Conservation (phyloP, 2,329 filamentous ascomycete genomes). For the Ascochyta rabiei region DNA sequence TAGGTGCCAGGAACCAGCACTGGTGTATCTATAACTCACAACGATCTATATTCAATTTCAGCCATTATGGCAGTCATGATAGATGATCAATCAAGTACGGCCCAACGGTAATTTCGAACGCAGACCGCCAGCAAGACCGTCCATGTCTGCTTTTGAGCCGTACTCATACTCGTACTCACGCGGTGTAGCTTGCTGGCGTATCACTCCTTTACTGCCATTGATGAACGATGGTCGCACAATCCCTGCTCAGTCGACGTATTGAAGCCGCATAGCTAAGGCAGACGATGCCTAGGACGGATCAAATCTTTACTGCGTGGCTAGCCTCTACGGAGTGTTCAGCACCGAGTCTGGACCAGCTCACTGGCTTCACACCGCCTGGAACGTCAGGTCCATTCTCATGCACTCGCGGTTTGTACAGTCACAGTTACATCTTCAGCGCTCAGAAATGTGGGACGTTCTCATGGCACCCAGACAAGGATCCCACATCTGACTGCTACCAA, state of each 20-base stretch:
- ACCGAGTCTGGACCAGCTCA: neutral
- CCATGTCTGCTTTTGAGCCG: neutral
- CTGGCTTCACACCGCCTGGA: neutral
- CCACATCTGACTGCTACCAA: neutral
- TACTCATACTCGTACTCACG: neutral
- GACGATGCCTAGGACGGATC: constrained; percentile 5
- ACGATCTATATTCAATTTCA: neutral
- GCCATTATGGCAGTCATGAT: constrained; percentile 9
- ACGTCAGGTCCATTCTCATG: neutral
- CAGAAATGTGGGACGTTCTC: neutral
- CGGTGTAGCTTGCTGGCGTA: neutral
- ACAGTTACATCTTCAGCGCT: neutral
- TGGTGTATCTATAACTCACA: neutral
- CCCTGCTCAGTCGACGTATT: constrained; percentile 3
- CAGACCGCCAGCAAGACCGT: constrained; percentile 2
- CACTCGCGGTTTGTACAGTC: neutral
- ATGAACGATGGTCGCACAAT: neutral
- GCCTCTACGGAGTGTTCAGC: constrained; percentile 8
- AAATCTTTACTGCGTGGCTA: constrained; percentile 1
- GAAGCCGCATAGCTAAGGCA: constrained; percentile 7
- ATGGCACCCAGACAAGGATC: constrained; percentile 1
- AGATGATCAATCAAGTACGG: neutral
- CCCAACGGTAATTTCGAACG: neutral
- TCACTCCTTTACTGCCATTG: neutral
- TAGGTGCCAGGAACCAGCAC: constrained; percentile 10